Base-by-base conservation (phyloP, 148 eudicot genomes). In the Rhododendron vialii region DNA sequence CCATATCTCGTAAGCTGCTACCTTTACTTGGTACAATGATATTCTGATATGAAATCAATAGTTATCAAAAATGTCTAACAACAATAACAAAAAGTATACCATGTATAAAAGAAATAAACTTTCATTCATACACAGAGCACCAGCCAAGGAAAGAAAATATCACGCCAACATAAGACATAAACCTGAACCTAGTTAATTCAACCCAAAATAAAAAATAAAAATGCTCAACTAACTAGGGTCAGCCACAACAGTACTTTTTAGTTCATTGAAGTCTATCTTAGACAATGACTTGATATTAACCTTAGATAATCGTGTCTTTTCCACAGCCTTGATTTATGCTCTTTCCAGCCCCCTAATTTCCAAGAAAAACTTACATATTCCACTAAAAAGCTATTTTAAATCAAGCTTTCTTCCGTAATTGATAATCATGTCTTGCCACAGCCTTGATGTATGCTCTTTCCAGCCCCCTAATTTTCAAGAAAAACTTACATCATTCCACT, bases 1-100 rank as follows among this genome's bases (percentile, higher is more conserved):
- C 99, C 98, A 96, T 94, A 85, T 96, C 98, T 78, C 86, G 92
- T 67, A 96, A 86, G 90, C 86, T 90, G 84, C 88, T 87, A 83
- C 90, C 98, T 89, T 96, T 92, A 78, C 90, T 84, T n/a, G 98
- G 99, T 61, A 91, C 84, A 82, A 95, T 88, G 55, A 95, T 90
- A 86, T 76, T 90, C 99, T 96, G 89, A 28, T 15, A 86, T 71
- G 9, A 77, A 83, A 88, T 73, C 11, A 69, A 45, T 63, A 86
- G 22, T 5, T 45, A 55, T 63, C 45, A 81, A 82, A 67, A 26
- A 82, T 17, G 12, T 61, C 4, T 9, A 67, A 83, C 7, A 69
- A 83, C 2, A 26, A 69, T 43, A 67, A 69, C 51, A 28, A 22
- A 36, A 61, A 61, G 43, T 30, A 48, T 14, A 26, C 12, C 11